Evolutionary conservation across 345 rosid genomes (phyloP).

Genomic region (Cardamine occulta): DNA sequence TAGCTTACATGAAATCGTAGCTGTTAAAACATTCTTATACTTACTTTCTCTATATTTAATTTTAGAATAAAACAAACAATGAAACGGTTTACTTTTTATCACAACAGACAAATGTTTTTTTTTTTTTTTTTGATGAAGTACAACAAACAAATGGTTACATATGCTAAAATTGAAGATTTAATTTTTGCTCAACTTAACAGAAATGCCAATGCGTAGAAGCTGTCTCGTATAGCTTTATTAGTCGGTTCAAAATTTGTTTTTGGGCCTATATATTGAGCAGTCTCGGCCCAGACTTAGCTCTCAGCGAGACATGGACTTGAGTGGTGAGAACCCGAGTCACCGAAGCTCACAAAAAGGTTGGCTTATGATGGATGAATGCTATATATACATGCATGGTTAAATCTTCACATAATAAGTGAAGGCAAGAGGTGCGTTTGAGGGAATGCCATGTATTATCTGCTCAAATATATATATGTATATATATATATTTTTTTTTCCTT

Average conservation of each 20-base stretch:
- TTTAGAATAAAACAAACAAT: conserved; percentile 5
- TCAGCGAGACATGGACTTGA: conserved; percentile 74
- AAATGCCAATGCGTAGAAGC: neutral
- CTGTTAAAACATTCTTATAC: conserved; percentile 4
- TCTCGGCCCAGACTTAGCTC: conserved; percentile 12
- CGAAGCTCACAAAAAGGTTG: conserved; percentile 55
- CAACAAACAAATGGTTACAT: conserved; percentile 23
- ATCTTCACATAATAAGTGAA: neutral
- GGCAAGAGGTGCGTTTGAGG: neutral
- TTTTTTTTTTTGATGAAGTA: neutral
- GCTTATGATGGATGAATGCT: conserved; percentile 32
- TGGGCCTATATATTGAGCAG: neutral
- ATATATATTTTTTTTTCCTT: too few species aligned
- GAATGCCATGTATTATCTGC: neutral
- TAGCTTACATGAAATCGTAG: conserved; percentile 27
- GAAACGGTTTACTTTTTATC: neutral
- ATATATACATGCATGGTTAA: neutral
- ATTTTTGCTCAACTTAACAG: neutral
- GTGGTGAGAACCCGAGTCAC: conserved; percentile 73
- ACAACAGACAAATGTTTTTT: conserved; percentile 7
- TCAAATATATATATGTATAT: too few species aligned
- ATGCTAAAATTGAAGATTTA: conserved; percentile 29
- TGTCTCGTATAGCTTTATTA: neutral
- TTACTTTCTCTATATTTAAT: neutral
- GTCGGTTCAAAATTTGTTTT: neutral